Base-by-base conservation (phyloP, 805 yeast species). In the Gaillardinia entomophila region DNA sequence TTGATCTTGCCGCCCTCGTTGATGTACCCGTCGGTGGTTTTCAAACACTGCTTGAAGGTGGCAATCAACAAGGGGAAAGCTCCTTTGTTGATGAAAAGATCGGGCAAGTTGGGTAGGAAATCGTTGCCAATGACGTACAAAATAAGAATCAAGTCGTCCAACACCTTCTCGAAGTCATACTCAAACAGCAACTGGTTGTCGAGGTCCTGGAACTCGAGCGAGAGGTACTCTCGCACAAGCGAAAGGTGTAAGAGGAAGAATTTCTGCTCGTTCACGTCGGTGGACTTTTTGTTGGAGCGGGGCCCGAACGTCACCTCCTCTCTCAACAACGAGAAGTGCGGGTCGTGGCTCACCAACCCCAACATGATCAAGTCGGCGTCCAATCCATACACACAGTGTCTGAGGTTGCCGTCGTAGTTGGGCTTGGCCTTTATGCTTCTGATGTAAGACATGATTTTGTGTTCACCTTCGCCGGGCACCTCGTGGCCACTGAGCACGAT, bases 381-480 rank as follows among this genome's bases (percentile, higher is more conserved):
- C 49, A 90, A 70, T 33, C 97, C 97, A 56, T 90, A 90, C 31
- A 90, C 77, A 68, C 97, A 90, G 53, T 90, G 97, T 56, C 96
- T 79, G 12, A 82, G 70, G 55, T 90, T 85, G 30, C 88, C 77
- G 51, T 86, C 71, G 51, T 84, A 85, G 31, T 68, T 78, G 0
- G 75, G 71, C 49, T 79, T 81, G n/a, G 89, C 74, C 55, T 84
- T 82, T 60, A 79, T 71, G 27, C 75, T 64, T 61, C 97, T 78
- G 43, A 90, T 87, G 48, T 76, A 87, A 48, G 86, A 86, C 97
- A 89, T 90, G 45, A 90, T 88, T 53, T 90, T 90, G 62, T 90
- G 97, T 63, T 90, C 97, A 61, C 97, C 97, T 68, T 90, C 97
- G 46, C 97, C 97, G 3, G 97, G 97, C 13, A 86, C 97, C 57